Evolutionary conservation across 768 basidiomycete species (phyloP), one percentile per base, ranked within the genome.

Genomic region (Lactarius akahatsu): DNA sequence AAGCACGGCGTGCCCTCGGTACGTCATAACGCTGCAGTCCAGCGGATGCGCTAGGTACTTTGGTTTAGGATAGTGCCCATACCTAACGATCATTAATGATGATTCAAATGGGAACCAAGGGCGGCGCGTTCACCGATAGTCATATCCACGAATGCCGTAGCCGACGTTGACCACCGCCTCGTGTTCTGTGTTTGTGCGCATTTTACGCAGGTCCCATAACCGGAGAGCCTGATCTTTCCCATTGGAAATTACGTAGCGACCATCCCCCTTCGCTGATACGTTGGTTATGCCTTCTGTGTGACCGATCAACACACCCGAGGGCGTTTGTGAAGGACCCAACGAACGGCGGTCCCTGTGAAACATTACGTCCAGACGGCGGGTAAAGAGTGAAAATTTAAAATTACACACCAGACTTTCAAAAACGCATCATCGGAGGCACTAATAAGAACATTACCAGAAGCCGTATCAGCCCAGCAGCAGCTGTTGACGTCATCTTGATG

Each of bases 251-350:
- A 96, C 80, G 74, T 98, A 98, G 66, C 96, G 88, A 10, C 96
- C 96, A 73, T 98, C 96, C 6, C 96, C 96, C 72, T 97, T 98
- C 1, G 96, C 90, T 40, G 94, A 90, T 16, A 97, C 94, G 70
- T 93, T 92, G 6, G 96, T 95, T 64, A 98, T 90, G 50, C 96
- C 94, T 72, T 98, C 96, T 0, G 94, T 97, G 70, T 98, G 96
- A 0, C 97, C 97, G 52, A 96, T 88, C 16, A 98, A 82, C 1
- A 96, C 91, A 26, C 96, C 97, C 3, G 94, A 94, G 10, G 97
- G 94, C 71, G 91, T 93, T 57, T 80, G 76, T 16, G 78, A 78
- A 15, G 78, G 77, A 11, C 78, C 77, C 11, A 85, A 70, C 0
- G 82, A 85, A 54, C 82, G 78, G 57, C 82, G 79, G 70, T 84